A percentile compares a stretch with the other conserved stretches of the same genome.
Evolutionary conservation across 164 flowering plant species (phyloP).

Genomic region (Kalanchoe fedtschenkoi): DNA sequence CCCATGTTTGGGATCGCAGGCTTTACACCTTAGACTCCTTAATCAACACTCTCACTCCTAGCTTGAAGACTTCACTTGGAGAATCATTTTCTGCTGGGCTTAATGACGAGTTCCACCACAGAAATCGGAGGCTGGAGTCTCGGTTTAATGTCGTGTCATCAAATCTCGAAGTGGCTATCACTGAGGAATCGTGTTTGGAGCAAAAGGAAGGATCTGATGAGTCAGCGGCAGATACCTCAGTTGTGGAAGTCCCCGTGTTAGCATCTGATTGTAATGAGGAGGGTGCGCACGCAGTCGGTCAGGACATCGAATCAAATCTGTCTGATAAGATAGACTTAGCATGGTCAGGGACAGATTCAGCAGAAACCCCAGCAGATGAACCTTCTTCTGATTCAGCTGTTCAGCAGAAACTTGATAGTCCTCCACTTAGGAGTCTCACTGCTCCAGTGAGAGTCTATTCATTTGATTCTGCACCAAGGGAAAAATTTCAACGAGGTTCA

Average conservation of each 20-base stretch:
- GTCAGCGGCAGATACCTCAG: constrained; percentile 13
- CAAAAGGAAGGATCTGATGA: constrained; percentile 15
- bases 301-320: constrained; percentile 37
- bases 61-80: constrained; percentile 20
- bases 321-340: constrained; percentile 90
- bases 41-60: constrained; percentile 25
- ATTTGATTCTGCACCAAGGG: constrained; percentile 85
- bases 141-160: constrained; percentile 21
- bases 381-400: constrained; percentile 16
- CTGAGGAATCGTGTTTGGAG: constrained; percentile 12
- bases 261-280: constrained; percentile 14
- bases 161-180: constrained; percentile 14
- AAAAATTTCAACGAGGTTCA: constrained; percentile 37
- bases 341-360: constrained; percentile 68
- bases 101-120: constrained; percentile 20
- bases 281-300: constrained; percentile 20
- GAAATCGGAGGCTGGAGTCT: constrained; percentile 13
- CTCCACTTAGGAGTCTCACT: constrained; percentile 28
- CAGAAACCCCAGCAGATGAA: constrained; percentile 23
- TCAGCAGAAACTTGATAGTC: constrained; percentile 23
- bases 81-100: constrained; percentile 17
- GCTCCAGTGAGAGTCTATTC: constrained; percentile 70
- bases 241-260: constrained; percentile 14
- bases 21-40: constrained; percentile 53
- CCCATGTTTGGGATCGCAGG: constrained; percentile 68